Evolutionary conservation across 208 protist species (phyloP).

Genomic region (Trypanosoma mega): DNA sequence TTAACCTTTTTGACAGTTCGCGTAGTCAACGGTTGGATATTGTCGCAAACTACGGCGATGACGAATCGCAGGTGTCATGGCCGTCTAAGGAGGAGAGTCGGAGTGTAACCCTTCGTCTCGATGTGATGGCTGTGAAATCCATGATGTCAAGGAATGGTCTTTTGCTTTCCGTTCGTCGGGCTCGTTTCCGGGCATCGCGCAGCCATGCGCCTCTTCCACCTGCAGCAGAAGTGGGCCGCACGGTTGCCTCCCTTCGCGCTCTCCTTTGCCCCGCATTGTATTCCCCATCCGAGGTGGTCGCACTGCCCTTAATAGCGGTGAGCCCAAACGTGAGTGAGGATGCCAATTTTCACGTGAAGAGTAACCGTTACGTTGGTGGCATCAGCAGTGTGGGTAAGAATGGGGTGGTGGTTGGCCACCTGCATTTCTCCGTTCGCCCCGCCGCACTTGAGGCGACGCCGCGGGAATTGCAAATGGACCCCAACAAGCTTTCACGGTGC

Average conservation of each 20-base stretch:
- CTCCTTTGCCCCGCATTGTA: conserved; percentile 37
- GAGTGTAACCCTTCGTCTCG: no score
- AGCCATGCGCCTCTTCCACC: no score
- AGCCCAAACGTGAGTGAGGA: no score
- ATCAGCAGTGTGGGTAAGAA: no score
- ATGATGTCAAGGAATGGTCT: conserved; percentile 13
- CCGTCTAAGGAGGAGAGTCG: no score
- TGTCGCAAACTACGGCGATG: no score
- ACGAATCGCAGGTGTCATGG: no score
- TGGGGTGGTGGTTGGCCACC: conserved; percentile 21
- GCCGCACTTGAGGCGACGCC: conserved; percentile 30
- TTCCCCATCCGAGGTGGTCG: conserved; percentile 26
- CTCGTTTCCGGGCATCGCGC: background rate
- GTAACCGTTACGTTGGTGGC: no score
- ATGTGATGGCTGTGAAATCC: no score
- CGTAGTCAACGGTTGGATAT: no score
- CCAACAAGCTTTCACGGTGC: conserved; percentile 3
- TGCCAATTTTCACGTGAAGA: no score
- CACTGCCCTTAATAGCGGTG: conserved; percentile 35
- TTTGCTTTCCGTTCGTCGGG: conserved; percentile 12
- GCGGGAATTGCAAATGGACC: conserved; percentile 30
- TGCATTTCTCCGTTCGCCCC: conserved; percentile 33
- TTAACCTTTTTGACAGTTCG: no score
- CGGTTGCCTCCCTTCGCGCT: conserved; percentile 34
- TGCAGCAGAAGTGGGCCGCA: conserved; percentile 37